Conservation (phyloP, 164 flowering plant genomes). For the Dillenia suffruticosa region DNA sequence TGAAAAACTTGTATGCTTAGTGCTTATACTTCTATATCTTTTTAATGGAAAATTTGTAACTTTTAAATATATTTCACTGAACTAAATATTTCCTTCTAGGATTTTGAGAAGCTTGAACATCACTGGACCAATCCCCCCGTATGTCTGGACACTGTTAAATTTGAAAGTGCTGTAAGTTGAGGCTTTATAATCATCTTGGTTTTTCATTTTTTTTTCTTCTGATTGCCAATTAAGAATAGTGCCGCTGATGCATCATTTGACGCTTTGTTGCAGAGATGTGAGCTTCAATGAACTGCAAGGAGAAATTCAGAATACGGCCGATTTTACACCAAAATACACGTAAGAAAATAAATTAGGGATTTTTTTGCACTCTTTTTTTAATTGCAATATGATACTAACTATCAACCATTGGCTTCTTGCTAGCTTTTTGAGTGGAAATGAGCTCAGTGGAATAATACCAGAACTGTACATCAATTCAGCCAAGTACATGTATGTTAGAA, state of each 20-base stretch:
- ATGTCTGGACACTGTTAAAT: conserved; percentile 8
- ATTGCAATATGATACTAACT: background rate
- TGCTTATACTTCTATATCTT: background rate
- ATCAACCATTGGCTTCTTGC: no score
- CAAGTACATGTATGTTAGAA: background rate
- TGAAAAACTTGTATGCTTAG: conserved; percentile 27
- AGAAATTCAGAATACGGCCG: background rate
- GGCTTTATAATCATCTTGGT: background rate
- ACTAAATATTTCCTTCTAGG: conserved; percentile 16
- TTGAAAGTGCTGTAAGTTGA: conserved; percentile 22
- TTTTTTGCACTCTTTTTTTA: background rate
- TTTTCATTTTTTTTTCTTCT: no score
- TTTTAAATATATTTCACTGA: background rate
- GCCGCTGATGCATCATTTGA: background rate
- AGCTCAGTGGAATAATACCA: conserved; percentile 6
- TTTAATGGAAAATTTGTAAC: no score
- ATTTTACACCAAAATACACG: background rate
- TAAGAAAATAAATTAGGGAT: background rate
- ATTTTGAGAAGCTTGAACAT: conserved; percentile 37
- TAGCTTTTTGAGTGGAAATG: conserved; percentile 6
- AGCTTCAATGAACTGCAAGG: conserved; percentile 4
- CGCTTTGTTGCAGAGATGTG: conserved; percentile 1
- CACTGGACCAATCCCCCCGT: conserved; percentile 22
- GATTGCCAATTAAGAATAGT: no score
- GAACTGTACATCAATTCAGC: background rate